Evolutionary conservation across 176 grass and related monocot species (phyloP).

Genomic region (Microstegium vimineum): DNA sequence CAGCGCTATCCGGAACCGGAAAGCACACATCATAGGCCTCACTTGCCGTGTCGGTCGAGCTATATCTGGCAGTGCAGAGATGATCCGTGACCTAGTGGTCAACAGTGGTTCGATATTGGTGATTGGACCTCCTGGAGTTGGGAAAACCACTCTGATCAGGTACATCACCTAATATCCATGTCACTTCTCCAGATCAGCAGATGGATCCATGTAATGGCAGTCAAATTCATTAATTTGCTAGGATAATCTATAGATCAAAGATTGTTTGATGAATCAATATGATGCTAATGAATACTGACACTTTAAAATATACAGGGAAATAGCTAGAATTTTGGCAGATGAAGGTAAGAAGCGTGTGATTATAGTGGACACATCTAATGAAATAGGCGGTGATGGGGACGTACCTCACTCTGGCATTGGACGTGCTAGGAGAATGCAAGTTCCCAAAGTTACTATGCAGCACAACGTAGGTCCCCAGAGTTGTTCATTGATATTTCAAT

Average conservation of each 20-base stretch:
- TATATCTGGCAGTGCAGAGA: slow-evolving; percentile 82
- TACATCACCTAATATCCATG: slow-evolving; percentile 18
- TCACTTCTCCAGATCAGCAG: not conserved
- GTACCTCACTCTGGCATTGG: slow-evolving; percentile 95
- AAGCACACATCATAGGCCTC: slow-evolving; percentile 82
- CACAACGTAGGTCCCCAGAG: slow-evolving; percentile 60
- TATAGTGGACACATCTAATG: slow-evolving; percentile 97
- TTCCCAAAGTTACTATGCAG: slow-evolving; percentile 96
- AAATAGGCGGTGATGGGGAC: slow-evolving; percentile 96
- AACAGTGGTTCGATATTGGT: slow-evolving; percentile 81
- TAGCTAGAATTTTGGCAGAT: slow-evolving; percentile 88
- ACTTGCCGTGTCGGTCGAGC: slow-evolving; percentile 91
- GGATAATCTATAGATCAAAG: not conserved
- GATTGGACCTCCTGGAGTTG: slow-evolving; percentile 91
- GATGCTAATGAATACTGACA: slow-evolving; percentile 28
- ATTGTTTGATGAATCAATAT: not conserved
- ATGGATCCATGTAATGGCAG: not conserved
- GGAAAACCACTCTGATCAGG: slow-evolving; percentile 97
- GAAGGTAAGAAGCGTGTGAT: slow-evolving; percentile 86
- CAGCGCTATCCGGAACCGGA: slow-evolving; percentile 90
- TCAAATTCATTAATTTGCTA: not conserved
- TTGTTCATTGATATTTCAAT: slow-evolving; percentile 26
- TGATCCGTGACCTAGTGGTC: slow-evolving; percentile 86
- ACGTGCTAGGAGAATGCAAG: slow-evolving; percentile 96
- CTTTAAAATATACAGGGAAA: slow-evolving; percentile 71